Base-by-base conservation (phyloP, 2,329 filamentous ascomycete genomes). In the Neonectria ditissima region DNA sequence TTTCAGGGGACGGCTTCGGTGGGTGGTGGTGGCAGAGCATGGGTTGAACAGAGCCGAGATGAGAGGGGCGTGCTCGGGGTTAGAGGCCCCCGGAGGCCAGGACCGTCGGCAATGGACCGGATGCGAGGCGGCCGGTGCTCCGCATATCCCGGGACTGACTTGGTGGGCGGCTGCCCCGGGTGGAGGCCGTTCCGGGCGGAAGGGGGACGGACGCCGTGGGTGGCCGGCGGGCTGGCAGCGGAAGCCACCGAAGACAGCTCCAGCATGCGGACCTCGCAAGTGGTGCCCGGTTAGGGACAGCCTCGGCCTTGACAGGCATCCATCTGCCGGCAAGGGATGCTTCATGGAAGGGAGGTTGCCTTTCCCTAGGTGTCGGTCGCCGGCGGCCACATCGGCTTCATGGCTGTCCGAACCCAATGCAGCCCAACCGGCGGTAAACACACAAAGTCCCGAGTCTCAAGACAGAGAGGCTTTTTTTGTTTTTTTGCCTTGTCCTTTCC, bases 351-450 rank as follows among this genome's bases (percentile, higher is more conserved):
- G 30, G 30, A 16, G n/a, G 4, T 41, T 9, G 18, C 37, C 37
- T 20, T 16, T 13, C 51, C n/a, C 11, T n/a, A n/a, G n/a, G n/a
- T n/a, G 20, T 39, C 14, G 11, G 9, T n/a, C 7, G 20, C 10
- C 14, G 8, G 6, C 32, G 11, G 32, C 13, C 32, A 37, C 34
- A 37, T 44, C 26, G 10, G 26, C 44, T 16, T 26, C 32, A 6
- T 30, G 5, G 50, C 50, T 52, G 44, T 45, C 37, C 13, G 13
- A 22, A 28, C 30, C 47, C 48, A 57, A 26, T 10, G 5, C 59
- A 53, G 59, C 59, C 59, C 54, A 62, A 62, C 54, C 54, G 18
- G 45, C 20, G 14, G 52, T 8, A 41, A 54, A 26, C 24, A 32
- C 41, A 62, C 39, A 16, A 62, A 55, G 28, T 28, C 24, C 7